These are phyloP conservation scores for Mortierella sp. DNA, from an alignment of 371 early-diverging fungal genomes.

Conservation along the genomic window DNA sequence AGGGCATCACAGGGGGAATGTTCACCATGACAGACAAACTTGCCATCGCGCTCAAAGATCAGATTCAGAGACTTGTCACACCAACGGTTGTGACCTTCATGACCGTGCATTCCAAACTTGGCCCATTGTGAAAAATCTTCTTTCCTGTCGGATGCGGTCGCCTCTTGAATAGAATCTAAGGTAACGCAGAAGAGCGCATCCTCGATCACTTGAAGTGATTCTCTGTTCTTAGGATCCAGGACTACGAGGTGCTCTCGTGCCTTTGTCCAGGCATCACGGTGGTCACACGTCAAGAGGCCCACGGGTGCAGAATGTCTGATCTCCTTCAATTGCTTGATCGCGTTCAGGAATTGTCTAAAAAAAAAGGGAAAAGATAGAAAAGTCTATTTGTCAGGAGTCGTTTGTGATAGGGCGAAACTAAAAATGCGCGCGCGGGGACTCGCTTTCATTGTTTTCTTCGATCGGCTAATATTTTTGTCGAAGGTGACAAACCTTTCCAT, in stretches of 20 bases:
- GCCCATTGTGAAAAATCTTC: conserved; percentile 56
- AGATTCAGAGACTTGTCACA: conserved; percentile 85
- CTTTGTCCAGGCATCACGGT: conserved; percentile 87
- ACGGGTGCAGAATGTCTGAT: conserved; percentile 67
- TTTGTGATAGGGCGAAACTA: not conserved
- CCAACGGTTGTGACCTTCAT: conserved; percentile 89
- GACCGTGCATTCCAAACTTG: conserved; percentile 67
- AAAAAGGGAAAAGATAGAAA: not conserved
- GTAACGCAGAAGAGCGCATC: conserved; percentile 79
- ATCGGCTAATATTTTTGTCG: no score
- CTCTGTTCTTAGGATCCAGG: conserved; percentile 63
- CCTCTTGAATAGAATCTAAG: conserved; percentile 64
- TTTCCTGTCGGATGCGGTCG: conserved; percentile 60
- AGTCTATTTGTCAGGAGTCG: not conserved
- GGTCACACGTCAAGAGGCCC: conserved; percentile 83
- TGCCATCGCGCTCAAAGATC: conserved; percentile 77
- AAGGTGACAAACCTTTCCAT: conserved; percentile 86
- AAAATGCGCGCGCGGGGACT: no score
- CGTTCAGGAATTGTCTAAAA: conserved; percentile 54
- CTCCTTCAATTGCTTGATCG: conserved; percentile 61
- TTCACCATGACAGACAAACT: conserved; percentile 81
- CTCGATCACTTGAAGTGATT: conserved; percentile 66
- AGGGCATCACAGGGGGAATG: conserved; percentile 89
- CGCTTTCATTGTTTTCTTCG: no score
- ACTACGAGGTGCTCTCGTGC: conserved; percentile 70